Evolutionary conservation across 140 eudicot species (phyloP), one percentile per base, ranked within the genome.

Genomic region (Senecio squalidus): DNA sequence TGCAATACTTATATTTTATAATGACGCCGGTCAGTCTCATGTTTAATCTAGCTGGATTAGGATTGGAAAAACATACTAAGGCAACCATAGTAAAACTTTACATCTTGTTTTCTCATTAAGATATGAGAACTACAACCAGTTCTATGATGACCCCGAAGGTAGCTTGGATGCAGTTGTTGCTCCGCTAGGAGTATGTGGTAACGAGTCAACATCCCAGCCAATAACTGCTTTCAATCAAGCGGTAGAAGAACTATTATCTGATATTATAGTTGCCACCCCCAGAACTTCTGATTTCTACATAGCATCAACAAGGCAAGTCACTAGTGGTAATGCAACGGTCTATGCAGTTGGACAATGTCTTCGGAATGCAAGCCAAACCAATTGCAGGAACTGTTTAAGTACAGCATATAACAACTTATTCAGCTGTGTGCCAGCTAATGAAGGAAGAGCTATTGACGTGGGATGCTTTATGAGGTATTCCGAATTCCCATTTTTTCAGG

Each of bases 331-430:
- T 18, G 22, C 34, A 22, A 77, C 77, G 0, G 55, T 72, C 3
- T 81, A 84, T 30, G 85, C 74, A 1, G 68, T 76, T 49, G 84
- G 80, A 7, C 93, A 84, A 21, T 80, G 93, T 64, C 78, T 67
- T 27, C 60, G 67, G 60, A 73, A 81, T 5, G 20, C 44, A 23
- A 76, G 65, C 54, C 77, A 43, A 48, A 33, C 60, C 50, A 69
- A 68, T 21, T 84, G 93, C 46, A 44, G n/a, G 4, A 75, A 52
- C 29, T 84, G 93, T 79, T 74, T 84, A 66, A 62, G 49, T 24
- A 68, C 67, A 18, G 84, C 84, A 8, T 36, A 74, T 58, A 15
- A 58, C 18, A 80, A 64, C 31, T 76, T 80, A 57, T 38, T 5
- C 1, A 33, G 58, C 26, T 84, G 93, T 48, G 72, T 73, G n/a